Evolutionary conservation across 805 yeast genomes (phyloP).

Genomic region (Ogataea neopini): DNA sequence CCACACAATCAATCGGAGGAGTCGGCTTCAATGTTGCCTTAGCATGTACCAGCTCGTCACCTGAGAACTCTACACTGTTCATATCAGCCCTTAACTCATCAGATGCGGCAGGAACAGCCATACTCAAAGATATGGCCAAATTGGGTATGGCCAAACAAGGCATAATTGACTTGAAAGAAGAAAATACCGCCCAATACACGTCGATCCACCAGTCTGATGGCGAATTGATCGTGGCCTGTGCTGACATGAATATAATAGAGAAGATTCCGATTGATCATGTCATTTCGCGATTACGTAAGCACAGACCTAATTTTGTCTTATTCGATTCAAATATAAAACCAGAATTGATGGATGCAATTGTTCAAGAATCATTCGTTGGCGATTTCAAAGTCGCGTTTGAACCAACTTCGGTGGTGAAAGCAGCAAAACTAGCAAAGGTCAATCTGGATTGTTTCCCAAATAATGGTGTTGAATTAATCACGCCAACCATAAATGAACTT

Average conservation of each 20-base stretch:
- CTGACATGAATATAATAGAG: conserved; percentile 79
- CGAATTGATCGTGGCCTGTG: conserved; percentile 70
- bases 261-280: conserved; percentile 46
- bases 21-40: conserved; percentile 78
- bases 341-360: conserved; percentile 40
- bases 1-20: conserved; percentile 68
- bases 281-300: conserved; percentile 37
- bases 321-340: conserved; percentile 69
- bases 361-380: conserved; percentile 25
- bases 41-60: conserved; percentile 48
- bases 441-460: conserved; percentile 50
- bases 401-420: conserved; percentile 75
- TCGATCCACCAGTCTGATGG: conserved; percentile 66
- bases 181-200: conserved; percentile 67
- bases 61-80: conserved; percentile 38
- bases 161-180: conserved; percentile 28
- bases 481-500: conserved; percentile 74
- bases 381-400: conserved; percentile 53
- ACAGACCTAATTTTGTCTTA: conserved; percentile 52
- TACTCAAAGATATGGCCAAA: conserved; percentile 34
- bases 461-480: conserved; percentile 45
- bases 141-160: conserved; percentile 42
- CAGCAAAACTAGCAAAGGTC: conserved; percentile 45
- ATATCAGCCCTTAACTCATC: conserved; percentile 57
- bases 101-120: conserved; percentile 53